These are phyloP conservation scores for Tothia fuscella DNA, from an alignment of 2,329 filamentous ascomycete genomes.

Conservation along the genomic window DNA sequence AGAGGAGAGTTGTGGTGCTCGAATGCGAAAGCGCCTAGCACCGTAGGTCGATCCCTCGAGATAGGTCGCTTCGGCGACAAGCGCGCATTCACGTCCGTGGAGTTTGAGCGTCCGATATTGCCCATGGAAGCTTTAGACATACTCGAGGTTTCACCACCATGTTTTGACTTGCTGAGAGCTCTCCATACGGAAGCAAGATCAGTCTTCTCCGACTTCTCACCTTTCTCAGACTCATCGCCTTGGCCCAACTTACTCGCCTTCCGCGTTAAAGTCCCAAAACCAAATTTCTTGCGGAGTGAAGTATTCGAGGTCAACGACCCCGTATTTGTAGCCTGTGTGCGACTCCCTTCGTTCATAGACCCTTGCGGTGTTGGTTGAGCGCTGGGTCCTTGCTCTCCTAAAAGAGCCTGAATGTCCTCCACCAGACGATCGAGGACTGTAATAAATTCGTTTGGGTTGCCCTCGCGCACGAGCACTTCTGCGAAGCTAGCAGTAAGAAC, in stretches of 20 bases:
- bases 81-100: constrained; percentile 54
- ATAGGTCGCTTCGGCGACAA: constrained; percentile 38
- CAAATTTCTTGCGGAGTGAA: constrained; percentile 73
- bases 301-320: constrained; percentile 76
- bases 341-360: constrained; percentile 44
- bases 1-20: constrained; percentile 29
- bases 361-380: constrained; percentile 41
- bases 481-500: constrained; percentile 81
- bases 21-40: constrained; percentile 36
- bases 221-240: constrained; percentile 54
- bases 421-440: constrained; percentile 80
- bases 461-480: constrained; percentile 69
- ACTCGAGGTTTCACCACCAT: constrained; percentile 43
- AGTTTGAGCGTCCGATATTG: constrained; percentile 55
- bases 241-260: constrained; percentile 78
- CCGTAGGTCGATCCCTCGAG: constrained; percentile 42
- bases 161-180: constrained; percentile 11
- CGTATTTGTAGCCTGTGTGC: constrained; percentile 43
- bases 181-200: constrained; percentile 11
- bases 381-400: constrained; percentile 47
- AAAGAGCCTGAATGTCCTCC: constrained; percentile 80
- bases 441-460: constrained; percentile 69
- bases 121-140: constrained; percentile 48
- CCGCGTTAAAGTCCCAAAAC: constrained; percentile 61
- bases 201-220: constrained; percentile 73